Base-by-base conservation (phyloP, 176 grass and related monocot species). In the Aegilops umbellulata region DNA sequence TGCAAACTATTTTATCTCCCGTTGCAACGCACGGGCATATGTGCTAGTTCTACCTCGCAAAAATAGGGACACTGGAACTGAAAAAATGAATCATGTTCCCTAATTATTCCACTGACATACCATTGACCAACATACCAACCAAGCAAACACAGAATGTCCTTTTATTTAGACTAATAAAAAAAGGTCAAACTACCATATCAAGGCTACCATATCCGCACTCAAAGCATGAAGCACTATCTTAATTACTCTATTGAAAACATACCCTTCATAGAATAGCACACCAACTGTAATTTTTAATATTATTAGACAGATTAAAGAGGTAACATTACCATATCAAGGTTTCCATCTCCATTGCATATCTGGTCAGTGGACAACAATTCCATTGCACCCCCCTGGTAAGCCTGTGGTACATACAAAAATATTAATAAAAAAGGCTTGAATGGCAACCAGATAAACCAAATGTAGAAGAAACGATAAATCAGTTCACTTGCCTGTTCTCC, bases 281-380 rank as follows among this genome's bases (percentile, higher is more conserved):
- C n/a, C 53, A 14, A 81, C 51, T 76, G 30, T 55, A 55, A 19
- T 36, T 24, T 26, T 51, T 10, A 72, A 39, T 75, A 73, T 86
- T 46, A 10, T 86, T 58, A 14, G 3, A 89, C 14, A 80, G 36
- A 62, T 44, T 82, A 23, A 82, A 72, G 24, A 80, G 15, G 38
- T 77, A n/a, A 58, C 80, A 74, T 79, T 93, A 93, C 88, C 92
- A 86, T 86, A 90, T 90, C 83, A 65, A 90, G 11, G 76, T 78
- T 83, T 76, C 58, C 61, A 60, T 76, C 53, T 35, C 49, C 60
- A 77, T 27, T 86, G 62, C 65, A 77, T 71, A 78, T 86, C 74
- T 88, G 82, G 47, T 88, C 63, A 17, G 69, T 55, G 55, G 88
- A 74, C 83, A 90, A 80, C 42, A 88, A 81, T 51, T 90, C 86